These are phyloP conservation scores for Salvia miltiorrhiza DNA, from an alignment of 257 asterid species.

Conservation along the genomic window DNA sequence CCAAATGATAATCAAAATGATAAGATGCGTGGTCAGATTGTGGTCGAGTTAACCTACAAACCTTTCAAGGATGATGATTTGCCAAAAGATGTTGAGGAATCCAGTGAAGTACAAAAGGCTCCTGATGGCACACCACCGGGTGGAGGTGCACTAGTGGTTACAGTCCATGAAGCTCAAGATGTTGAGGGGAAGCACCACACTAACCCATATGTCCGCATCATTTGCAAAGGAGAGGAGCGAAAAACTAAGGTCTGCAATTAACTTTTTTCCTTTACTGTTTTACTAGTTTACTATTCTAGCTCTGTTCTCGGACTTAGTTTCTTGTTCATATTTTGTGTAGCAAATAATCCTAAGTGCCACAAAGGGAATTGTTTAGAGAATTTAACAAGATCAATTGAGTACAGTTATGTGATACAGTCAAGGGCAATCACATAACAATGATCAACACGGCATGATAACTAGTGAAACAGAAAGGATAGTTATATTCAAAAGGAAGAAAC, in stretches of 20 bases:
- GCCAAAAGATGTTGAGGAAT: conserved; percentile 43
- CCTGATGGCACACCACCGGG: conserved; percentile 89
- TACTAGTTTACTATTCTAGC: not conserved
- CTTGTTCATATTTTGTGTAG: not conserved
- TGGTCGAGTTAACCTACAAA: conserved; percentile 80
- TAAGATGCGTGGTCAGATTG: conserved; percentile 83
- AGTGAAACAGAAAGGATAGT: not conserved
- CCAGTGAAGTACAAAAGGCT: conserved; percentile 54
- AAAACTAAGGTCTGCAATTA: conserved; percentile 75
- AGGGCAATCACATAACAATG: not conserved
- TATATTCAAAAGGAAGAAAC: not conserved
- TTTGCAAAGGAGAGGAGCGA: conserved; percentile 79
- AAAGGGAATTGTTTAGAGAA: not conserved
- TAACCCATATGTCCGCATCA: conserved; percentile 77
- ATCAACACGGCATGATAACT: not conserved
- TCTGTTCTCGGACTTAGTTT: not conserved
- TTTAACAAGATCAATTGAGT: not conserved
- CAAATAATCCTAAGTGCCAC: conserved; percentile 1
- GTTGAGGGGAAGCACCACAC: conserved; percentile 99
- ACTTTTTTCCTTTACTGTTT: conserved; percentile 10
- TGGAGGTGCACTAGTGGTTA: conserved; percentile 81
- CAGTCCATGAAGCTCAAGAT: conserved; percentile 90
- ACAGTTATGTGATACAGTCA: not conserved
- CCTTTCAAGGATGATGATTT: conserved; percentile 81
- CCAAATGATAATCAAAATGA: conserved; percentile 70